These are phyloP conservation scores for Marasmius tenuissimus DNA, from an alignment of 1,284 basidiomycete genomes.

Conservation along the genomic window DNA sequence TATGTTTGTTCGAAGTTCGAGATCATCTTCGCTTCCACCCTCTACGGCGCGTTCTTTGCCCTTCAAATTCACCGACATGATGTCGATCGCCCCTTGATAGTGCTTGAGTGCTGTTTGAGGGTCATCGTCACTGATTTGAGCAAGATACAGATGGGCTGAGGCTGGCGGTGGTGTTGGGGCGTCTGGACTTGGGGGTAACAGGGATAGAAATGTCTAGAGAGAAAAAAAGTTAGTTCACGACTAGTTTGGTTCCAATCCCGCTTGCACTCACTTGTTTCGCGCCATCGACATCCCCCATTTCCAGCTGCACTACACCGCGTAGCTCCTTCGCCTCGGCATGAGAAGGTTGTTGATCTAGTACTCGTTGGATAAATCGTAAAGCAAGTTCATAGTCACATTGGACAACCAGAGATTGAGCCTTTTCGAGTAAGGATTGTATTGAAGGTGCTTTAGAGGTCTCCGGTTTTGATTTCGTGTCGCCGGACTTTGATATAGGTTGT, in stretches of 20 bases:
- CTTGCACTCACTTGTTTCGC: constrained; percentile 63
- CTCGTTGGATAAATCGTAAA: constrained; percentile 67
- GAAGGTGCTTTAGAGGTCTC: constrained; percentile 33
- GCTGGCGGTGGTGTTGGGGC: constrained; percentile 67
- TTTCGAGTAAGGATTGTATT: constrained; percentile 61
- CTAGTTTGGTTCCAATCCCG: constrained; percentile 1
- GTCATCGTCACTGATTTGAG: constrained; percentile 79
- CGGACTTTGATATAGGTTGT: constrained; percentile 40
- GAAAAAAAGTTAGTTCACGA: constrained; percentile 1
- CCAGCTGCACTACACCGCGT: constrained; percentile 74
- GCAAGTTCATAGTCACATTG: constrained; percentile 87
- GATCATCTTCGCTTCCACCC: constrained; percentile 48
- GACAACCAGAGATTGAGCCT: constrained; percentile 75
- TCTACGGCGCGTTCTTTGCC: constrained; percentile 61
- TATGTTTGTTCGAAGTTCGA: constrained; percentile 70
- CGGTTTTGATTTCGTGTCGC: constrained; percentile 23
- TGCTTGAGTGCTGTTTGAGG: constrained; percentile 78
- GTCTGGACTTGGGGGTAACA: constrained; percentile 60
- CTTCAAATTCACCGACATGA: constrained; percentile 71
- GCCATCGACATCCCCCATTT: constrained; percentile 73
- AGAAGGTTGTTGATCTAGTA: constrained; percentile 64
- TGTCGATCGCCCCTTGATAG: constrained; percentile 80
- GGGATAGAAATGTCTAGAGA: constrained; percentile 61
- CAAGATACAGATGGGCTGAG: constrained; percentile 88
- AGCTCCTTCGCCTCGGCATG: constrained; percentile 81